Evolutionary conservation across 768 basidiomycete species (phyloP).

Genomic region (Fistulinella prunicolor): DNA sequence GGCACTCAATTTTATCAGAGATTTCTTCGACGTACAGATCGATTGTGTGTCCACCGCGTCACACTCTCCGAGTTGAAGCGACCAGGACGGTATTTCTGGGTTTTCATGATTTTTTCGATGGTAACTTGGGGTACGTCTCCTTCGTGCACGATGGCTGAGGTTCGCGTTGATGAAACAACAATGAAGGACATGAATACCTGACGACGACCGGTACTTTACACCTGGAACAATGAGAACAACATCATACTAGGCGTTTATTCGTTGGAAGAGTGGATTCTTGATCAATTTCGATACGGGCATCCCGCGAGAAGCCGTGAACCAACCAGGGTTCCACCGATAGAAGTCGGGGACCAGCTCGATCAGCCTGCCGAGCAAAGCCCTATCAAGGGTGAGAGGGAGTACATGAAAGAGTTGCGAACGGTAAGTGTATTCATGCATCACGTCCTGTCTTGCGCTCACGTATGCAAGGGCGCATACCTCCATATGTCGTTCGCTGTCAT

Average conservation of each 20-base stretch:
- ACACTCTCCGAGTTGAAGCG: constrained; percentile 6
- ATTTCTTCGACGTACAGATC: neutral
- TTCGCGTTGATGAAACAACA: neutral
- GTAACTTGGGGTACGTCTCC: constrained; percentile 10
- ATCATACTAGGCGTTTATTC: constrained; percentile 25
- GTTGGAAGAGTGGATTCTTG: constrained; percentile 25
- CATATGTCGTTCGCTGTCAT: constrained; percentile 13
- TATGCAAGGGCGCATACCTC: constrained; percentile 1
- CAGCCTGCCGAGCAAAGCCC: neutral
- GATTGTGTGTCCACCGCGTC: no score
- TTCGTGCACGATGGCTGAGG: neutral
- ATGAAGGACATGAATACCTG: constrained; percentile 15
- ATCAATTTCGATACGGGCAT: constrained; percentile 29
- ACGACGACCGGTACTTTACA: constrained; percentile 25
- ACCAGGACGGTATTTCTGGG: constrained; percentile 16
- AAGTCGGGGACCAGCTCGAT: no score
- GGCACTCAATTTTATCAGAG: constrained; percentile 5
- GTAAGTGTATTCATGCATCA: neutral
- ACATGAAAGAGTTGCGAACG: neutral
- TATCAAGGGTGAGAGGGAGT: neutral
- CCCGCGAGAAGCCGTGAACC: neutral
- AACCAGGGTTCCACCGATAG: no score
- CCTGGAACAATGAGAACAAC: constrained; percentile 34
- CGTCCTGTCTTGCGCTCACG: neutral
- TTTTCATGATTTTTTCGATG: constrained; percentile 18